These are phyloP conservation scores for Sporothrix curviconia DNA, from an alignment of 2,329 filamentous ascomycete species.

Conservation along the genomic window DNA sequence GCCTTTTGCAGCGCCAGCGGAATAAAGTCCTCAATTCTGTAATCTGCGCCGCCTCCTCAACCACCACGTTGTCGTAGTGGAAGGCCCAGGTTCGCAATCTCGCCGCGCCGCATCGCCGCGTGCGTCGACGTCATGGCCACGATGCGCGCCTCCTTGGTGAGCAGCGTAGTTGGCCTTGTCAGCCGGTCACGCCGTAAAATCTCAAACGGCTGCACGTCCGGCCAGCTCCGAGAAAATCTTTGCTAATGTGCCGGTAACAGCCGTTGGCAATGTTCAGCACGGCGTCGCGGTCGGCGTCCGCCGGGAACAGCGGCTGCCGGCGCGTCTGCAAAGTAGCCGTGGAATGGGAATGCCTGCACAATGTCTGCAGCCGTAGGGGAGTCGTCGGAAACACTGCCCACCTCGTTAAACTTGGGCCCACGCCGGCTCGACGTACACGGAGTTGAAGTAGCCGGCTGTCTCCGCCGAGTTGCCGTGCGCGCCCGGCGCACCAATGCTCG, in stretches of 20 bases:
- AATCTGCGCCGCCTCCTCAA: conserved; percentile 98
- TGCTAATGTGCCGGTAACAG: conserved; percentile 79
- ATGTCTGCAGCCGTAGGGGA: conserved; percentile 51
- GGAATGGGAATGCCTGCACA: conserved; percentile 75
- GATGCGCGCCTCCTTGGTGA: conserved; percentile 93
- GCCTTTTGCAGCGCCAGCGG: conserved; percentile 86
- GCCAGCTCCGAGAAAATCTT: conserved; percentile 89
- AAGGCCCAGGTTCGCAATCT: conserved; percentile 91
- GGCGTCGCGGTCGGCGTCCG: conserved; percentile 56
- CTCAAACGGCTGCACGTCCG: conserved; percentile 90
- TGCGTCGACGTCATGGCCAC: conserved; percentile 99
- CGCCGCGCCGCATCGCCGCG: conserved; percentile 85
- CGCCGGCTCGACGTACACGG: conserved; percentile 79
- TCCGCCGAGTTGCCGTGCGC: conserved; percentile 96
- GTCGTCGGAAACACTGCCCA: conserved; percentile 30
- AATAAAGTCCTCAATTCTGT: conserved; percentile 97
- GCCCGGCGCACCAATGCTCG: conserved; percentile 77
- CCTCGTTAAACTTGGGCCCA: conserved; percentile 81
- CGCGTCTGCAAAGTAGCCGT: conserved; percentile 77
- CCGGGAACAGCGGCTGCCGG: conserved; percentile 78
- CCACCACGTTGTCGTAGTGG: conserved; percentile 93
- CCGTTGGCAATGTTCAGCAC: conserved; percentile 71
- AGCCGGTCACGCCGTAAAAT: conserved; percentile 76
- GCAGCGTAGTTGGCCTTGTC: conserved; percentile 95
- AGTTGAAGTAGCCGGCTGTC: conserved; percentile 94